Evolutionary conservation across 495 filamentous ascomycete species (phyloP), one percentile per base, ranked within the genome.

Genomic region (Aspergillus steynii): DNA sequence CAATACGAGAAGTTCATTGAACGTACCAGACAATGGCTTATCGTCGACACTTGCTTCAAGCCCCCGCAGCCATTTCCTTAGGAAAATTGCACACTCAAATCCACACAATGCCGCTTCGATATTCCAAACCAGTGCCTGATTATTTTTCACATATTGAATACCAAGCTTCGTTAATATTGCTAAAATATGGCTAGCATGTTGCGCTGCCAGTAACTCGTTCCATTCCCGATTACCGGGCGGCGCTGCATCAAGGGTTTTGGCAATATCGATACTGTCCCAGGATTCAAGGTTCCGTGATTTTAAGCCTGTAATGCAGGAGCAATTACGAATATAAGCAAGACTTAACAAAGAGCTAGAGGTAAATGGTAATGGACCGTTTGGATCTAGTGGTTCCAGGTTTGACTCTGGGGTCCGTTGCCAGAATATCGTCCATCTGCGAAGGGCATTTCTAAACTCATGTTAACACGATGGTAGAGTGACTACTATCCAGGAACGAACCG

Each of bases 91-190:
- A 62, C 84, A 87, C 61, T 88, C 84, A 1, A 87, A 73, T 34
- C 83, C 83, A 59, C 80, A 83, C 10, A 88, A 62, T 7, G 81
- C 82, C 65, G 86, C 80, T 61, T 87, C 84, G 65, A 87, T 83
- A 57, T 82, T 84, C 85, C 85, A 88, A 61, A 84, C 77, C 25
- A 80, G 71, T 4, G 82, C 82, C 64, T 87, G 85, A 1, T 82
- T 85, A 58, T 80, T 78, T 26, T 85, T 83, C 7, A 88, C 80
- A 57, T 84, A 84, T 47, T 81, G 82, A 10, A 87, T 81, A 0
- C 85, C 85, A 45, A 82, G 69, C 62, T 83, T 86, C 34, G 86
- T 80, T 10, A 86, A 73, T 64, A 83, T 81, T 12, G 77, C 80
- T 53, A 88, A 63, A 1, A 85, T 79, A 64, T 86, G 83, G 32